Percentiles rank a stretch among this genome's conserved stretches.
Evolutionary conservation across 2,329 filamentous ascomycete genomes (phyloP).

Genomic region (Zarea fungicola): DNA sequence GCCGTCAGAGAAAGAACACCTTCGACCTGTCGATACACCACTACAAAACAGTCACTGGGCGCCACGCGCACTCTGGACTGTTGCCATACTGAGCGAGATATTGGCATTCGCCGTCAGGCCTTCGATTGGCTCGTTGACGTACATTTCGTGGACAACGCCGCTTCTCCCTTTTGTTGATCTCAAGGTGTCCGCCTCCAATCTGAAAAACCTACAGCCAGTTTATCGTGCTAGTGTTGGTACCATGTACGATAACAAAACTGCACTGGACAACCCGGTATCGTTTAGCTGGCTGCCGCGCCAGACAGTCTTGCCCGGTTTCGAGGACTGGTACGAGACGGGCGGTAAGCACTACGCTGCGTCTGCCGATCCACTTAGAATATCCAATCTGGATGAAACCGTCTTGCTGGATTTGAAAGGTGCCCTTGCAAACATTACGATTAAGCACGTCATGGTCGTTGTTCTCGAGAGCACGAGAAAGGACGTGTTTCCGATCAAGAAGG

Average conservation of each 20-base stretch:
- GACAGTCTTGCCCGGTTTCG: constrained; percentile 12
- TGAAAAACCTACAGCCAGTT: too few relatives aligned
- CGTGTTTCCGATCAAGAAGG: constrained; percentile 39
- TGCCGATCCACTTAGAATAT: constrained; percentile 34
- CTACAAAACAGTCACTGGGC: not conserved
- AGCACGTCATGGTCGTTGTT: constrained; percentile 37
- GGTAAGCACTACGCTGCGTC: constrained; percentile 28
- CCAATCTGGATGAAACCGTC: constrained; percentile 31
- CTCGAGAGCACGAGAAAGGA: constrained; percentile 41
- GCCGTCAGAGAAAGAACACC: not conserved
- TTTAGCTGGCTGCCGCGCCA: constrained; percentile 24
- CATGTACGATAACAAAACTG: constrained; percentile 24
- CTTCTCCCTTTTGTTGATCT: too few relatives aligned
- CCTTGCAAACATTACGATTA: constrained; percentile 30
- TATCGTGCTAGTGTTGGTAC: too few relatives aligned
- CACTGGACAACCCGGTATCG: constrained; percentile 18
- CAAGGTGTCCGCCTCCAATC: too few relatives aligned
- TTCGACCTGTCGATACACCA: not conserved
- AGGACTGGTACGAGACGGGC: constrained; percentile 25
- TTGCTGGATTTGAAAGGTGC: constrained; percentile 22
- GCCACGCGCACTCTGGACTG: not conserved
- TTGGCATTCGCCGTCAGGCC: too few relatives aligned
- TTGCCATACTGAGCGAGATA: not conserved
- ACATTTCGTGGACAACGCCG: too few relatives aligned
- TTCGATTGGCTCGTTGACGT: too few relatives aligned